Evolutionary conservation across 2,329 filamentous ascomycete genomes (phyloP), one percentile per base, ranked within the genome.

Genomic region (Claviceps maximensis): DNA sequence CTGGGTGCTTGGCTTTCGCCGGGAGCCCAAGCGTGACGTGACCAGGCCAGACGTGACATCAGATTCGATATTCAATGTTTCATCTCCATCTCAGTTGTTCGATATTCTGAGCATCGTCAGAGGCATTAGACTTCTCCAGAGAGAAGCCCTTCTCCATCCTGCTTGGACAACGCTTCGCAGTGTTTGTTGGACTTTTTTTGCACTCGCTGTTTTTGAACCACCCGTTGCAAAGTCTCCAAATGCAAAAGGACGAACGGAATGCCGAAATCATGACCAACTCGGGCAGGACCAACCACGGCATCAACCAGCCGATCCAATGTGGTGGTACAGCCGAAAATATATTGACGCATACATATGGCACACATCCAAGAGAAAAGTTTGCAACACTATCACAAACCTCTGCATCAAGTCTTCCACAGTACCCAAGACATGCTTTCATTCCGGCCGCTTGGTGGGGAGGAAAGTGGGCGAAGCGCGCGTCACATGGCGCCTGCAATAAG

Each of bases 371-470:
- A 23, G 29, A 2, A 27, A 15, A n/a, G 23, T n/a, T 3, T 8
- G 23, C 17, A 29, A 4, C 15, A 27, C 4, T 15, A 17, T 27
- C 23, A 23, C 44, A 29, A 46, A 17, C 33, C 13, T 38, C 31
- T 33, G 3, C 31, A 38, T 17, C 33, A 15, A 38, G 33, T 38
- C 33, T 15, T 15, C 33, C 44, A 45, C 42, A n/a, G 42, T 41
- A 15, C 21, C 48, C 23, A 50, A 19, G 19, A 3, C 7, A 17
- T 44, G 25, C 19, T 13, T 41, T 51, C 40, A 7, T 46, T 25
- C n/a, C 31, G 53, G 53, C 46, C 49, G 40, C 49, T 52, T 49
- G 53, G 53, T 54, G 42, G 52, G 51, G 45, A 27, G 23, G 27
- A 17, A 36, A 19, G 42, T 42, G 8, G 36, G 25, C 19, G 49